Conservation (phyloP, 2,329 filamentous ascomycete species). For the Ophiostoma tasmaniense region DNA sequence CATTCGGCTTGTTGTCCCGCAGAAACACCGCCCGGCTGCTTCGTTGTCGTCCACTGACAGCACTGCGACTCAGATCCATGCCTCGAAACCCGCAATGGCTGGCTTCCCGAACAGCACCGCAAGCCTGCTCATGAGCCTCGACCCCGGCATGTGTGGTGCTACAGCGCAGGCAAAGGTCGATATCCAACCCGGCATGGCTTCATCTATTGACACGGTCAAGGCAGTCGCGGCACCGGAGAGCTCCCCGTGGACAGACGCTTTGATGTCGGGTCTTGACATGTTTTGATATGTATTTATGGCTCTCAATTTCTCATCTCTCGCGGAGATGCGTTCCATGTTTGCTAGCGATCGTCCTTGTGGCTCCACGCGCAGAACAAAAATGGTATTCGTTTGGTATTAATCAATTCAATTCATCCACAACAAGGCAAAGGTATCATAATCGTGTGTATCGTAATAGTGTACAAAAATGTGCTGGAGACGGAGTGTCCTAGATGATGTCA, state of each 20-base stretch:
- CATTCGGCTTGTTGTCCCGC: background rate
- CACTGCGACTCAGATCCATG: background rate
- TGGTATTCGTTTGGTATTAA: background rate
- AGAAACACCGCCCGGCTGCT: background rate
- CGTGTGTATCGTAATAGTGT: background rate
- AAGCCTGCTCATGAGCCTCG: conserved; percentile 2
- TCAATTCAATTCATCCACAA: background rate
- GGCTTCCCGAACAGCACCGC: background rate
- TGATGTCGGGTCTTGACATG: conserved; percentile 16
- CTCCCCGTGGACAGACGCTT: conserved; percentile 14
- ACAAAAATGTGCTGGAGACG: background rate
- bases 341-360: background rate
- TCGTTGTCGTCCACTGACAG: background rate
- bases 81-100: background rate
- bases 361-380: background rate
- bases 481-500: background rate
- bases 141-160: background rate
- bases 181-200: background rate
- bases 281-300: background rate
- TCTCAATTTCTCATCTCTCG: background rate
- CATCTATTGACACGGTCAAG: background rate
- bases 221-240: background rate
- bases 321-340: background rate
- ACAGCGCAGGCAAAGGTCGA: background rate
- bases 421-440: background rate